Percentiles rank a stretch among this genome's conserved stretches.
phyloP scores from a whole-genome alignment of 2,329 filamentous ascomycete species.

The Cladophialophora yegresii region DNA sequence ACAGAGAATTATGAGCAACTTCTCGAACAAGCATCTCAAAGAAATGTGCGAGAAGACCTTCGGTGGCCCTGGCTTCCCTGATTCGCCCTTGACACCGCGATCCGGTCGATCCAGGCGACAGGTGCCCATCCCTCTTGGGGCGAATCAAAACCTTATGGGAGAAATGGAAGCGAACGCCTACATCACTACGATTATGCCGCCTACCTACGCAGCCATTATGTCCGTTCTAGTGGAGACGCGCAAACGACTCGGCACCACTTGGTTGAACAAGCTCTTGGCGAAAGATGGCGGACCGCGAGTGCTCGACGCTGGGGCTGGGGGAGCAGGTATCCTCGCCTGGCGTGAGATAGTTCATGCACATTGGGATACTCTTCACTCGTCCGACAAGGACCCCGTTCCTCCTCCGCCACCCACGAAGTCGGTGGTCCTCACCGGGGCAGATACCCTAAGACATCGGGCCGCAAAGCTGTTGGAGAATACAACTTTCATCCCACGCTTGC shows the following conservation, averaged over 20 bases:
- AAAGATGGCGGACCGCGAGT: constrained; percentile 60
- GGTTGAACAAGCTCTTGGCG: constrained; percentile 58
- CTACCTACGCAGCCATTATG: constrained; percentile 60
- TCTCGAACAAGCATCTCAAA: constrained; percentile 72
- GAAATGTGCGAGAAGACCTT: constrained; percentile 72
- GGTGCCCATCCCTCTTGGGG: constrained; percentile 59
- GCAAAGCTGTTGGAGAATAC: constrained; percentile 81
- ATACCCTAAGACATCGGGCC: constrained; percentile 71
- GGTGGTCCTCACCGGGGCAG: constrained; percentile 76
- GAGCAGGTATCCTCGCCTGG: constrained; percentile 64
- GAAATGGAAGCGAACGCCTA: constrained; percentile 64
- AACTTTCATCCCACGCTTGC: constrained; percentile 87
- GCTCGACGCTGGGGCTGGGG: constrained; percentile 63
- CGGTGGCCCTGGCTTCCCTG: constrained; percentile 73
- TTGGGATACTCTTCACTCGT: constrained; percentile 66
- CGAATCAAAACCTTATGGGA: constrained; percentile 59
- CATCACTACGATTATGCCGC: constrained; percentile 61
- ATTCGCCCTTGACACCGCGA: constrained; percentile 67
- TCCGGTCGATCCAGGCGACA: constrained; percentile 54
- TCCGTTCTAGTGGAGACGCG: constrained; percentile 62
- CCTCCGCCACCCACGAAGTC: constrained; percentile 67
- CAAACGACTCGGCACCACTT: constrained; percentile 60
- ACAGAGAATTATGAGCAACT: constrained; percentile 64
- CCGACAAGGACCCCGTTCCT: constrained; percentile 45
- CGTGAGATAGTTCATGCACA: constrained; percentile 76